Evolutionary conservation across 495 filamentous ascomycete species (phyloP).

Genomic region (Penicillium canariense): DNA sequence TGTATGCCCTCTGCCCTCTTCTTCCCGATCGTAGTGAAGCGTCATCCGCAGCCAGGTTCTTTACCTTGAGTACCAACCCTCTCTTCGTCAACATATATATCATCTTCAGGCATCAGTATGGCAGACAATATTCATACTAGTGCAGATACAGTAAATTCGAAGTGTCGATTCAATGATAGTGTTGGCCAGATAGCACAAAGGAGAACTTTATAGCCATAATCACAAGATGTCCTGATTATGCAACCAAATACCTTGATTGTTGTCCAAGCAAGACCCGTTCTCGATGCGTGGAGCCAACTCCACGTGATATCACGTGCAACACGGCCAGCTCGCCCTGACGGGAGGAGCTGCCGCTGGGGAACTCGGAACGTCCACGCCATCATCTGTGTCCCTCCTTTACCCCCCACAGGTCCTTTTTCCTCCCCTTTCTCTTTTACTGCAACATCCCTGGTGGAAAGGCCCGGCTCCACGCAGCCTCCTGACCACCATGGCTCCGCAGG

Average conservation of each 20-base stretch:
- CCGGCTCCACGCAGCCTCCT: conserved; percentile 28
- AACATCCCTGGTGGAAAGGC: conserved; percentile 24
- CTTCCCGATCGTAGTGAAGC: neutral
- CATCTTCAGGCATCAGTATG: neutral
- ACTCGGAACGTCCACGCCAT: conserved; percentile 1
- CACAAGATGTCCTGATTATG: too few species aligned
- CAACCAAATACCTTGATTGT: too few species aligned
- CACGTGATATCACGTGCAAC: conserved; percentile 26
- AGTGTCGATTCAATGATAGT: too few species aligned
- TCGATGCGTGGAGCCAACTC: neutral
- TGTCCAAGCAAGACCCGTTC: too few species aligned
- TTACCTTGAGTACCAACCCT: too few species aligned
- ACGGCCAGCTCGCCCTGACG: conserved; percentile 24
- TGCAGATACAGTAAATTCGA: too few species aligned
- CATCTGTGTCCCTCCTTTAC: conserved; percentile 19
- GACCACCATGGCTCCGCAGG: conserved; percentile 57
- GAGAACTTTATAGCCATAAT: too few species aligned
- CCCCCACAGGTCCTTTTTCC: conserved; percentile 3
- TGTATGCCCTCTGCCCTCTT: neutral
- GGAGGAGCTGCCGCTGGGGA: conserved; percentile 14
- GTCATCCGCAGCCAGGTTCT: neutral
- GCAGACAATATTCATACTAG: neutral
- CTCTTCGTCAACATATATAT: too few species aligned
- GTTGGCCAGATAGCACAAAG: too few species aligned
- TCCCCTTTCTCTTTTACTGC: conserved; percentile 9